These are phyloP conservation scores for Coemansia sp. DNA, from an alignment of 192 early-diverging fungal species.

Conservation along the genomic window DNA sequence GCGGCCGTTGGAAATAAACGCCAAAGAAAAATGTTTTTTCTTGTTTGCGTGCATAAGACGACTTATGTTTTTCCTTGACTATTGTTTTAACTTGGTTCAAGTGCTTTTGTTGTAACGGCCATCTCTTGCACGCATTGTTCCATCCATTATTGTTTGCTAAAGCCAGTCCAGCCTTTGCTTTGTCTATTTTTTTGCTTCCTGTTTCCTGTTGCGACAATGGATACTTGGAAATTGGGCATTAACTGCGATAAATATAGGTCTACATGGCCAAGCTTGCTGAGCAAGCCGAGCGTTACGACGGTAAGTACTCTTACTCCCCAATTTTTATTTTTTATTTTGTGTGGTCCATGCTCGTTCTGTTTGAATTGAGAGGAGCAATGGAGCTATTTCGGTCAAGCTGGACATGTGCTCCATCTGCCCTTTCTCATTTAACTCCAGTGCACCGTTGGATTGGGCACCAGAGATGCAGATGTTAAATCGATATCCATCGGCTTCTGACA, in stretches of 20 bases:
- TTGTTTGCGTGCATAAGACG: constrained; percentile 8
- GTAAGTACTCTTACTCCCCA: constrained; percentile 60
- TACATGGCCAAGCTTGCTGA: constrained; percentile 99
- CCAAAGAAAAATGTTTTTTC: constrained; percentile 1
- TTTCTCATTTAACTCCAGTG: too few species aligned
- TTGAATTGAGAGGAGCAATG: too few species aligned
- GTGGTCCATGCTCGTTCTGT: too few species aligned
- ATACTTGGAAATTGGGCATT: neutral
- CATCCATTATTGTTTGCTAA: neutral
- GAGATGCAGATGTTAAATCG: too few species aligned
- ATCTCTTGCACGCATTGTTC: neutral
- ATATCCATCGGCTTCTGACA: too few species aligned
- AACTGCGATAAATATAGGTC: constrained; percentile 49
- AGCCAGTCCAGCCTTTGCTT: neutral
- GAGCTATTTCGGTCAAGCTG: too few species aligned
- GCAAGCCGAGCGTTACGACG: constrained; percentile 98
- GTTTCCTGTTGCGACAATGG: constrained; percentile 3
- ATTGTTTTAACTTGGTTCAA: neutral
- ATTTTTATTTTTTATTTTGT: too few species aligned
- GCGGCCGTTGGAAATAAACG: neutral
- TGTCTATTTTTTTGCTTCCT: neutral
- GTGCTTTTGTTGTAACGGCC: neutral
- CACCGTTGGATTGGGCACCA: too few species aligned
- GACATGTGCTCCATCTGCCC: too few species aligned
- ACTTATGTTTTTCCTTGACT: neutral